phyloP scores from a whole-genome alignment of 768 basidiomycete genomes.

The Amanita rimosa region DNA sequence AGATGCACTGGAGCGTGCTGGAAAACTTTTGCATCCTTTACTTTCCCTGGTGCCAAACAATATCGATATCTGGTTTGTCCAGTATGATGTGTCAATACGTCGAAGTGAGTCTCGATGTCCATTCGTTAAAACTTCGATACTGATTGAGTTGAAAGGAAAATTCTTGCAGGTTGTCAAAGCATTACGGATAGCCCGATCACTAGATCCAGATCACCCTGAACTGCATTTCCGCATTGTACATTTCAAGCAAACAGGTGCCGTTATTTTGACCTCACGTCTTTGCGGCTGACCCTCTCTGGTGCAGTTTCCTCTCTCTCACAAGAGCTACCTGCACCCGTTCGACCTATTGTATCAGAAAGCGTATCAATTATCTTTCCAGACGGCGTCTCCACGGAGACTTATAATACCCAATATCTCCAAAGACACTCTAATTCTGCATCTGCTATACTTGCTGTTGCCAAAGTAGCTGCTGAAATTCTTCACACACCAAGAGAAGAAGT shows the following conservation, averaged over 20 bases:
- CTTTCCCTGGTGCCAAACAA: constrained; percentile 36
- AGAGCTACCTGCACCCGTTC: constrained; percentile 32
- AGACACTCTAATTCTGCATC: constrained; percentile 34
- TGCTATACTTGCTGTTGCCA: constrained; percentile 55
- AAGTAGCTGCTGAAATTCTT: constrained; percentile 33
- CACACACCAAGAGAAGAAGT: constrained; percentile 43
- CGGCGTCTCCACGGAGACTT: constrained; percentile 47
- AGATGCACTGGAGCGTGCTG: constrained; percentile 67
- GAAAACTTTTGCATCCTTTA: constrained; percentile 58
- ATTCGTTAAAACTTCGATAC: neutral
- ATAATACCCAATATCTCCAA: constrained; percentile 72
- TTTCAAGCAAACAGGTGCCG: constrained; percentile 43
- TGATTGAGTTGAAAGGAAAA: constrained; percentile 40
- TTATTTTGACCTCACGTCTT: neutral
- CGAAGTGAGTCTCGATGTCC: constrained; percentile 41
- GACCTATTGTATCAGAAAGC: constrained; percentile 35
- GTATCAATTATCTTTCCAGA: constrained; percentile 43
- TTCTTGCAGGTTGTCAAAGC: constrained; percentile 69
- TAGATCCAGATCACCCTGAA: constrained; percentile 49
- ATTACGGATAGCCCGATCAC: constrained; percentile 39
- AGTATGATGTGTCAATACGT: constrained; percentile 76
- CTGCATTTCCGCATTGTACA: constrained; percentile 65
- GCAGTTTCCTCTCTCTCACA: constrained; percentile 36
- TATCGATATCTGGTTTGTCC: constrained; percentile 61
- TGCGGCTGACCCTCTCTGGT: neutral